Conservation (phyloP, 108 stramenopile species). For the Aurantiochytrium sp. region DNA sequence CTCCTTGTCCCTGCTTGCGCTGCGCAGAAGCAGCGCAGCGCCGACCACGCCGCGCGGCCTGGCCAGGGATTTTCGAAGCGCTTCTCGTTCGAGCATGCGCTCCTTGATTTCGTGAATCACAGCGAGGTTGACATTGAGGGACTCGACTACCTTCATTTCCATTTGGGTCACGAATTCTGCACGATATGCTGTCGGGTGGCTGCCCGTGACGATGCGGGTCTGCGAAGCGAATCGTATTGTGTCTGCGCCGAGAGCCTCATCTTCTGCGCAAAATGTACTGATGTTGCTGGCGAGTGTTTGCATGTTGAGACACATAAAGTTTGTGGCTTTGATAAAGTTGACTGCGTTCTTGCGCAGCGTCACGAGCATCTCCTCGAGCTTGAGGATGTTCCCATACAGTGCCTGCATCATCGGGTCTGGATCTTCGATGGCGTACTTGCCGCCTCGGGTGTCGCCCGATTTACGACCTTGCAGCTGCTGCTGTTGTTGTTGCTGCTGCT, state of each 20-base stretch:
- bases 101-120: background rate
- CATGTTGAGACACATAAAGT: background rate
- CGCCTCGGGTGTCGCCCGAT: background rate
- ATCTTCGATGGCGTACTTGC: background rate
- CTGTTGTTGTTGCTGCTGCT: too few relatives aligned
- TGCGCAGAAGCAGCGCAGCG: background rate
- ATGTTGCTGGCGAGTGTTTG: background rate
- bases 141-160: background rate
- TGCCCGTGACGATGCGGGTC: background rate
- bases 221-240: background rate
- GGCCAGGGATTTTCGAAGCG: background rate
- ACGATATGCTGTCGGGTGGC: background rate
- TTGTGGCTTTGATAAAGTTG: background rate
- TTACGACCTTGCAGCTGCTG: too few relatives aligned
- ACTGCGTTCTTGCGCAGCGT: background rate
- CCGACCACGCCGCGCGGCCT: background rate
- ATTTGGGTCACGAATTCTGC: background rate
- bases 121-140: background rate
- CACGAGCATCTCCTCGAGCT: background rate
- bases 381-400: background rate
- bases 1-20: background rate
- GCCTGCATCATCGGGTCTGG: slow-evolving; percentile 15
- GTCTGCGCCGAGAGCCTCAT: background rate
- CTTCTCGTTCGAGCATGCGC: background rate
- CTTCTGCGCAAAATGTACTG: background rate